Evolutionary conservation across 2,329 filamentous ascomycete species (phyloP).

Genomic region (Elsinoe australis): DNA sequence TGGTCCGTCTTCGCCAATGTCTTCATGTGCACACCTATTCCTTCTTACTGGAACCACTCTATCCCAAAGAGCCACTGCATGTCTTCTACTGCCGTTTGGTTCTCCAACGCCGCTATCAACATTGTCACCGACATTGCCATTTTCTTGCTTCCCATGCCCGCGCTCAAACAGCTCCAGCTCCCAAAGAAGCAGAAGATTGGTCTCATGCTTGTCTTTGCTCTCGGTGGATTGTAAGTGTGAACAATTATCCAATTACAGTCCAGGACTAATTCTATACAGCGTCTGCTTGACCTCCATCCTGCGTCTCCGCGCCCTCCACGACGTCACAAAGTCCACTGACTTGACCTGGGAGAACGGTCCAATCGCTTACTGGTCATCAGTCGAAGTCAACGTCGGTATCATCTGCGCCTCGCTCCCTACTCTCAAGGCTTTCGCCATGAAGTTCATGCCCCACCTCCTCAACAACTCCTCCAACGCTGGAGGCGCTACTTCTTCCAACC

Average conservation of each 20-base stretch:
- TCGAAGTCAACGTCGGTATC: conserved; percentile 33
- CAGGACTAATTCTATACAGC: conserved; percentile 17
- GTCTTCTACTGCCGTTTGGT: conserved; percentile 37
- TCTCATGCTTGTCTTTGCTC: conserved; percentile 30
- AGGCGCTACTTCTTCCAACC: conserved; percentile 2
- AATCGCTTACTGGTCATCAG: conserved; percentile 30
- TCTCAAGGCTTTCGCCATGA: conserved; percentile 33
- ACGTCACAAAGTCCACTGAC: conserved; percentile 24
- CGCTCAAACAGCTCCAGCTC: conserved; percentile 31
- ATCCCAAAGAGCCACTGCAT: conserved; percentile 33
- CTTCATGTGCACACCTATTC: conserved; percentile 37
- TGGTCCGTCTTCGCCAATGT: conserved; percentile 32
- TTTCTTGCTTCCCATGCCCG: conserved; percentile 30
- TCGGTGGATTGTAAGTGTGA: conserved; percentile 29
- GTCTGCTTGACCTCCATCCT: conserved; percentile 30
- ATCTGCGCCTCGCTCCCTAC: conserved; percentile 33
- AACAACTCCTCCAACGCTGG: conserved; percentile 16
- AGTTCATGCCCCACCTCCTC: conserved; percentile 31
- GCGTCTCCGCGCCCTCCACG: conserved; percentile 27
- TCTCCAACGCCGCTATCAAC: conserved; percentile 33
- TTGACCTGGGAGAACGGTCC: conserved; percentile 28
- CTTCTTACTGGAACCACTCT: conserved; percentile 36
- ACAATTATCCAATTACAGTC: conserved; percentile 1
- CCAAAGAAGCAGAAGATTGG: conserved; percentile 29
- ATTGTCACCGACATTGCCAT: conserved; percentile 32